A percentile compares a stretch with the other conserved stretches of the same genome.
Evolutionary conservation across 495 filamentous ascomycete genomes (phyloP).

Genomic region (Xylaria grammica): DNA sequence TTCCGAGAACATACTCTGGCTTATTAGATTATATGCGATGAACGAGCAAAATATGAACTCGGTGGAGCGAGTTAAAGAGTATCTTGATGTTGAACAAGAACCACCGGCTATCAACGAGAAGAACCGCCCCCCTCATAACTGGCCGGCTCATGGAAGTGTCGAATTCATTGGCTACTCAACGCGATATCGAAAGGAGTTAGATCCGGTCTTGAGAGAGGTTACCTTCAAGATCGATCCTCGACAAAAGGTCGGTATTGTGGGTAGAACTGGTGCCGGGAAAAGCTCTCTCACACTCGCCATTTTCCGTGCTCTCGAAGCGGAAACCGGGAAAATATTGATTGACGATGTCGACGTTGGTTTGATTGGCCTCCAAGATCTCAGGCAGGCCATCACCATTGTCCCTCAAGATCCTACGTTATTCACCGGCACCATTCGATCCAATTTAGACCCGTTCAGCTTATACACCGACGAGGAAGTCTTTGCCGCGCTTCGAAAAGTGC

Average conservation of each 20-base stretch:
- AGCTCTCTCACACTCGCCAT: slow-evolving; percentile 93
- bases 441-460: slow-evolving; percentile 90
- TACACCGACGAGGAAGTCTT: slow-evolving; percentile 95
- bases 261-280: slow-evolving; percentile 95
- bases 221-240: slow-evolving; percentile 84
- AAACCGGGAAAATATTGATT: slow-evolving; percentile 86
- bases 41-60: slow-evolving; percentile 99
- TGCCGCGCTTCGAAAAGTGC: slow-evolving; percentile 84
- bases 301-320: slow-evolving; percentile 96
- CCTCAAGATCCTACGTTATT: slow-evolving; percentile 98
- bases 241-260: slow-evolving; percentile 97
- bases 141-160: slow-evolving; percentile 86
- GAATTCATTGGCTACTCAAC: slow-evolving; percentile 89
- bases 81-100: slow-evolving; percentile 95
- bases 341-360: slow-evolving; percentile 86
- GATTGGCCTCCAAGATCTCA: slow-evolving; percentile 89
- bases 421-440: slow-evolving; percentile 91
- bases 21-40: slow-evolving; percentile 90
- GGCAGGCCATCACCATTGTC: slow-evolving; percentile 95
- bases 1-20: slow-evolving; percentile 96
- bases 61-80: slow-evolving; percentile 97
- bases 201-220: slow-evolving; percentile 80
- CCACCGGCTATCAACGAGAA: slow-evolving; percentile 78
- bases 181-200: slow-evolving; percentile 85
- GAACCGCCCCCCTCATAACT: slow-evolving; percentile 74